Percentiles rank a stretch among this genome's conserved stretches.
Evolutionary conservation across 768 basidiomycete genomes (phyloP).

Genomic region (Collybia sordida): DNA sequence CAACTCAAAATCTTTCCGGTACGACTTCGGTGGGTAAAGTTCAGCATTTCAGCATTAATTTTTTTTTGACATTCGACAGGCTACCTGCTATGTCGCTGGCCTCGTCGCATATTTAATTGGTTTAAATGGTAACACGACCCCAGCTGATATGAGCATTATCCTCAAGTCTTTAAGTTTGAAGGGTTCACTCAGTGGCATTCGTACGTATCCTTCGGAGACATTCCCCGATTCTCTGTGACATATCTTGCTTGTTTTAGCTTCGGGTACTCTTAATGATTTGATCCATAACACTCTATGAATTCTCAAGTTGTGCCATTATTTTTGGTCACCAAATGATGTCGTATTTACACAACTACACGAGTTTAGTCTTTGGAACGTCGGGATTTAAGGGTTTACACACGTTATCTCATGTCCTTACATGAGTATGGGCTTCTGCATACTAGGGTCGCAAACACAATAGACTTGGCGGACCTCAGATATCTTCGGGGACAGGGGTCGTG

Average conservation of each 20-base stretch:
- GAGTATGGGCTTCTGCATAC: too few relatives aligned
- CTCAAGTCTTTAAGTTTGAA: constrained; percentile 26
- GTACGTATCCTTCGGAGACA: constrained; percentile 16
- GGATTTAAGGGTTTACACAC: too few relatives aligned
- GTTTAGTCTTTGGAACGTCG: too few relatives aligned
- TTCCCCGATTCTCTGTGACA: neutral
- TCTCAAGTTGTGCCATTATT: too few relatives aligned
- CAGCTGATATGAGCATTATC: constrained; percentile 25
- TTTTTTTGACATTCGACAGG: constrained; percentile 13
- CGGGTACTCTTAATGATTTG: constrained; percentile 23
- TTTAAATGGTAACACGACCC: constrained; percentile 26
- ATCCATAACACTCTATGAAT: constrained; percentile 17
- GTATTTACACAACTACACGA: too few relatives aligned
- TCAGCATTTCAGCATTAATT: too few relatives aligned
- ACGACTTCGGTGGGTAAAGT: constrained; percentile 22
- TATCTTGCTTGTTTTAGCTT: constrained; percentile 11
- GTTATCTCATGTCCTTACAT: too few relatives aligned
- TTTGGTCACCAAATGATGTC: too few relatives aligned
- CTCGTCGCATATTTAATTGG: constrained; percentile 36
- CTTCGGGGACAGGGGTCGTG: too few relatives aligned
- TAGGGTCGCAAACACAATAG: too few relatives aligned
- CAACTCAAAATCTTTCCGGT: constrained; percentile 22
- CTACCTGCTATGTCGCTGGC: constrained; percentile 39
- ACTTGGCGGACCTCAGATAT: too few relatives aligned
- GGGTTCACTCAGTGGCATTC: constrained; percentile 26